These are phyloP conservation scores for Moniliella sp. DNA, from an alignment of 1,284 basidiomycete genomes.

Conservation along the genomic window DNA sequence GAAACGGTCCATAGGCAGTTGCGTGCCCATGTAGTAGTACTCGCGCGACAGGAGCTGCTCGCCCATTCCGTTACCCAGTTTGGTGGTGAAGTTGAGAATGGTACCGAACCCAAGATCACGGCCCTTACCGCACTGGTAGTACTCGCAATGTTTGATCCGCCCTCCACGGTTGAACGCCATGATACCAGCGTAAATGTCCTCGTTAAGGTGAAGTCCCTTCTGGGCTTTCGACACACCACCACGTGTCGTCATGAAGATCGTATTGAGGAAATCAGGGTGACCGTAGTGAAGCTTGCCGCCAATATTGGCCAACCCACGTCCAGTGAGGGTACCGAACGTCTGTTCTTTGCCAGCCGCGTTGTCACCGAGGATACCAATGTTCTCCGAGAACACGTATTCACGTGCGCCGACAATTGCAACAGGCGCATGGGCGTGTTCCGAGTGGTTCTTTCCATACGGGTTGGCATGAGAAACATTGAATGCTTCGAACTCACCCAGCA, in stretches of 20 bases:
- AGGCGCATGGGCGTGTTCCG: constrained; percentile 54
- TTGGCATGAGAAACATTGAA: constrained; percentile 64
- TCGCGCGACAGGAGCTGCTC: constrained; percentile 97
- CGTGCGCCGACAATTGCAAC: constrained; percentile 96
- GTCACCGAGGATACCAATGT: constrained; percentile 95
- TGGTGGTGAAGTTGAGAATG: constrained; percentile 96
- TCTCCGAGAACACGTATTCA: constrained; percentile 98
- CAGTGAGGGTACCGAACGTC: constrained; percentile 91
- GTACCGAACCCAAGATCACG: constrained; percentile 97
- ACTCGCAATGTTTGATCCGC: constrained; percentile 95
- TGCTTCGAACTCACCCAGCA: constrained; percentile 95
- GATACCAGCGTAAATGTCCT: constrained; percentile 99
- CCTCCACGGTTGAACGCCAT: constrained; percentile 88
- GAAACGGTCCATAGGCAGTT: constrained; percentile 91
- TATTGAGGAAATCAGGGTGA: constrained; percentile 96
- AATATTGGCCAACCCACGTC: constrained; percentile 82
- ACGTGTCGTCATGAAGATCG: constrained; percentile 88
- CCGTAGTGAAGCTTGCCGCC: constrained; percentile 97
- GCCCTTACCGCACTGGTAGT: constrained; percentile 88
- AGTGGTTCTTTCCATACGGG: constrained; percentile 56
- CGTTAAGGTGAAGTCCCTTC: constrained; percentile 96
- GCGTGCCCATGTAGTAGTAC: constrained; percentile 98
- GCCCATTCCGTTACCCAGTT: constrained; percentile 96
- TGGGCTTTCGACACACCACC: constrained; percentile 92
- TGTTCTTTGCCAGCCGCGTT: constrained; percentile 97